Percentiles rank a stretch among this genome's conserved stretches.
Conservation (phyloP, 768 basidiomycete species). For the Russula abietina region DNA sequence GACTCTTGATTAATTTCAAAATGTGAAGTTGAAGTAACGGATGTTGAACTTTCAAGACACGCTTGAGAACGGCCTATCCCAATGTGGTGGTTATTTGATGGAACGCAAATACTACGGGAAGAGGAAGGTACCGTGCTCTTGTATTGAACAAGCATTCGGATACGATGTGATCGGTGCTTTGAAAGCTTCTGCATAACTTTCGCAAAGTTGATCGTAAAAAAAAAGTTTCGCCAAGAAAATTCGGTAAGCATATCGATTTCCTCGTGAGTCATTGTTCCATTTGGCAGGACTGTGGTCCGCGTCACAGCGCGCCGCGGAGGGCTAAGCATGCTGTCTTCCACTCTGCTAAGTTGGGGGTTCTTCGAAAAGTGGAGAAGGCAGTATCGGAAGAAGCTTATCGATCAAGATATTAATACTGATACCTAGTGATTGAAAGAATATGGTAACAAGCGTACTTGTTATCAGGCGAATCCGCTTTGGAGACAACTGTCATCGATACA, state of each 20-base stretch:
- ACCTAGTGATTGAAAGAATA: slow-evolving; percentile 2
- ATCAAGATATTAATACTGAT: slow-evolving; percentile 8
- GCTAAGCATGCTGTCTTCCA: slow-evolving; percentile 62
- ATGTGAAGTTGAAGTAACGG: slow-evolving; percentile 91
- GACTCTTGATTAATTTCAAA: slow-evolving; percentile 96
- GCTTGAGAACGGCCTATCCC: slow-evolving; percentile 84
- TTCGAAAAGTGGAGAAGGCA: slow-evolving; percentile 76
- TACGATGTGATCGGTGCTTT: slow-evolving; percentile 89
- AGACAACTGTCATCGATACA: slow-evolving; percentile 73
- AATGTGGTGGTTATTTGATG: neutral
- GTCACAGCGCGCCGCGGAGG: slow-evolving; percentile 53
- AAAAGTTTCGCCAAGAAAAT: slow-evolving; percentile 98
- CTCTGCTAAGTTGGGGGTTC: slow-evolving; percentile 49
- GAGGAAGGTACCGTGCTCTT: slow-evolving; percentile 78
- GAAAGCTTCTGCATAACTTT: slow-evolving; percentile 98
- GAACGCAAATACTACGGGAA: neutral
- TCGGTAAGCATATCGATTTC: slow-evolving; percentile 90
- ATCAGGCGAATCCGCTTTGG: slow-evolving; percentile 82
- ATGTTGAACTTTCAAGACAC: slow-evolving; percentile 89
- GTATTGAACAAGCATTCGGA: slow-evolving; percentile 94
- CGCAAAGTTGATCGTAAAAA: slow-evolving; percentile 93
- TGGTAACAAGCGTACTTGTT: slow-evolving; percentile 53
- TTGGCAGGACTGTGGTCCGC: slow-evolving; percentile 54
- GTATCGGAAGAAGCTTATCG: slow-evolving; percentile 87
- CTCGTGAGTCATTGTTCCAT: slow-evolving; percentile 71